Evolutionary conservation across 331 rosid genomes (phyloP), one percentile per base, ranked within the genome.

Genomic region (Acacia pycnantha): DNA sequence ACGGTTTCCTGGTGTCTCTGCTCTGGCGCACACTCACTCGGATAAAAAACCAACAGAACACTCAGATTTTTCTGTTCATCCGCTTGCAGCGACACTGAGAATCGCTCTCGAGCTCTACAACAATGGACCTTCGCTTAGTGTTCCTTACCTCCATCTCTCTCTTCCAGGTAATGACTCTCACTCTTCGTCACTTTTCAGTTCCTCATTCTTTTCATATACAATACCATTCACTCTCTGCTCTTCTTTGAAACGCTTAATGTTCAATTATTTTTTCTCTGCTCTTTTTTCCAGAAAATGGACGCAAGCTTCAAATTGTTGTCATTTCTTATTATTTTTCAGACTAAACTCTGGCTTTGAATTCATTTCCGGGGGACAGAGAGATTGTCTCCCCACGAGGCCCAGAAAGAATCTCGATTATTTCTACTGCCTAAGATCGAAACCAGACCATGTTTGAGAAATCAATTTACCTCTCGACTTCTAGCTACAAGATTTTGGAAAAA

Each of bases 101-200:
- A 8, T 70, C 53, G 18, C 74, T 68, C 68, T 1, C 61, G 13
- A 66, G 18, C 54, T 43, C 62, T 15, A 46, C 44, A 7, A 35
- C 44, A 40, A 91, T 92, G 97, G 89, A 79, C 56, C 80, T 80
- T 86, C 92, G 78, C 46, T 74, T 80, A 74, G 86, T 89, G 79
- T 73, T 86, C 77, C 22, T 89, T 81, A 19, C 22, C 21, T 70
- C 56, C 1, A 2, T 88, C 5, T 86, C 26, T 81, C 84, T 90
- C 19, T 81, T 90, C 29, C 97, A 89, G 97, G 97, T 90, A 88
- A 83, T 56, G 48, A 72, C 40, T 86, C 78, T 78, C 70, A 22
- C 71, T 51, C 37, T n/a, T 24, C 43, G 31, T 6, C 74, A 21
- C 35, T 83, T 66, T 33, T 61, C 19, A 14, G 6, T 15, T 48